Percentiles rank a stretch among this genome's conserved stretches.
These are phyloP conservation scores for Grigorovia humatica DNA, from an alignment of 805 yeast species.

Conservation along the genomic window DNA sequence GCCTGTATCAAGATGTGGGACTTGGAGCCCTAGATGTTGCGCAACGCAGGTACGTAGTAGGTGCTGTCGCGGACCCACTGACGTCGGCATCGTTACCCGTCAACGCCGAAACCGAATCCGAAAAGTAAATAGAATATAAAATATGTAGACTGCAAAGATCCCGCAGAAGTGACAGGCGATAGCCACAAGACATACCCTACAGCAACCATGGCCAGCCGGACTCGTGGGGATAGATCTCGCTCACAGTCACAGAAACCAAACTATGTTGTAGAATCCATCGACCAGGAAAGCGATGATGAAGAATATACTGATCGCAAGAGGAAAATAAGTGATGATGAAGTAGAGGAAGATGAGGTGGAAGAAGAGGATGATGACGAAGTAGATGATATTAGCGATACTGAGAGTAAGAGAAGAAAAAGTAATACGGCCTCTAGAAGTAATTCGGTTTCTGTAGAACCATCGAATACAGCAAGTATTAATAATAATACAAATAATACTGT, in stretches of 20 bases:
- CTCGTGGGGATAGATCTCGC: slow-evolving; percentile 6
- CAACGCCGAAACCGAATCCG: not conserved
- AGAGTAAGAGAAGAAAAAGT: slow-evolving; percentile 9
- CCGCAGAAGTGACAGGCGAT: not conserved
- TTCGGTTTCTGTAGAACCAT: slow-evolving; percentile 10
- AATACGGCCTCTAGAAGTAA: slow-evolving; percentile 4
- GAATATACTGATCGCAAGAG: slow-evolving; percentile 6
- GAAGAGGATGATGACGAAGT: slow-evolving; percentile 21
- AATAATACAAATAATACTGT: not conserved
- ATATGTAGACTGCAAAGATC: not conserved
- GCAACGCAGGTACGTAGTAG: not conserved
- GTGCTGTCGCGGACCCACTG: not conserved
- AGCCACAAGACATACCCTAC: not conserved
- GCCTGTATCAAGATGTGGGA: slow-evolving; percentile 72
- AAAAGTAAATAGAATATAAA: not conserved
- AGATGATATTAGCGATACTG: slow-evolving; percentile 6
- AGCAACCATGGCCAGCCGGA: not conserved
- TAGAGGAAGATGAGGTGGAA: slow-evolving; percentile 18
- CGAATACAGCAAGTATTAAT: not conserved
- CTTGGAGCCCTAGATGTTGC: slow-evolving; percentile 3
- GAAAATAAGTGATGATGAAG: slow-evolving; percentile 11
- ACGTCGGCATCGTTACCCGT: not conserved
- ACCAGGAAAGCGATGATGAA: slow-evolving; percentile 21
- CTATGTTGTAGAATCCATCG: slow-evolving; percentile 18
- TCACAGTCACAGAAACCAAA: slow-evolving; percentile 18